Base-by-base conservation (phyloP, 2,329 filamentous ascomycete species). In the Fusarium sambucinum region DNA sequence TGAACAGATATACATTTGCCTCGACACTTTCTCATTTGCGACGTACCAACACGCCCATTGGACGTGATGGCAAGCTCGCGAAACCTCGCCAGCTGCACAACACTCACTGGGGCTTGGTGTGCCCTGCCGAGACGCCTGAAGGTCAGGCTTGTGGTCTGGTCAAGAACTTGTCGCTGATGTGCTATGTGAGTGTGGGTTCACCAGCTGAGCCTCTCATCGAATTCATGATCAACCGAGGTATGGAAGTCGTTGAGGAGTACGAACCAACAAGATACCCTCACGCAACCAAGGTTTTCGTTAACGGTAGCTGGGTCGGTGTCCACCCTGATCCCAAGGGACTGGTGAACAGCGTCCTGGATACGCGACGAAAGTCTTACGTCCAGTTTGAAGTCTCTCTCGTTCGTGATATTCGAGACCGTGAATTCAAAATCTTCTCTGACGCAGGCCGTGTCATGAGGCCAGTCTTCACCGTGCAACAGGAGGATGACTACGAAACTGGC, bases 81-180 rank as follows among this genome's bases (percentile, higher is more conserved):
- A 99, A 99, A 80, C 96, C 96, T 38, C 92, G 96, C 63, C 96
- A 99, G 81, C 86, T 87, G 94, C 96, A 32, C 85, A 99, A 53
- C 94, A 99, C 96, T 2, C 96, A 99, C 72, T 99, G 97, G 82
- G 96, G 96, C 71, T 97, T 99, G 94, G 85, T 99, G 55, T 99
- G 96, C 77, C 92, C 94, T 0, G 96, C 96, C 10, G 96, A 99
- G 84, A 99, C 96, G 0, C 96, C 96, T 9, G 96, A 99, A 89
- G 96, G 96, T 81, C 96, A 99, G 82, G 94, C 96, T 17, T 99
- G 96, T 82, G 96, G 96, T 85, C 83, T 99, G 56, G 94, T 99
- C 74, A 99, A 99, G 84, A 99, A 99, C 76, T 81, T 99, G 82
- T 96, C 96, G 7, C 85, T 99, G 55, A 99, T 99, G 96, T 99